Evolutionary conservation across 1,139 yeast genomes (phyloP), one percentile per base, ranked within the genome.

Genomic region (Geotrichum carabidarum): DNA sequence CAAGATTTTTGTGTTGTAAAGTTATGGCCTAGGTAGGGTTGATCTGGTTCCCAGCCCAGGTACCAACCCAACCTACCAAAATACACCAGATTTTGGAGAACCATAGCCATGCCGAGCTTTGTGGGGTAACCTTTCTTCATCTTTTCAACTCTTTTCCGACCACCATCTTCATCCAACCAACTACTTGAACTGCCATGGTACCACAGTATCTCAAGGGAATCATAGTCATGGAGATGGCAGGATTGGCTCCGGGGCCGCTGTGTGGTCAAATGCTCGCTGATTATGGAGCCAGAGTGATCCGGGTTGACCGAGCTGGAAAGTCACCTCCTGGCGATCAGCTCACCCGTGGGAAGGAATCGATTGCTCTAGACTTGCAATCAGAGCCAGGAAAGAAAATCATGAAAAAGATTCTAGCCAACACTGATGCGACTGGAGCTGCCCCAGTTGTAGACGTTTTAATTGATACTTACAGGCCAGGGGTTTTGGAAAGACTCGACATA

Each of bases 221-320:
- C 42, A 57, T 55, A 12, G 59, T 57, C 27, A 42, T 61, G 32
- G 64, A 62, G 47, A 48, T 62, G 30, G 64, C 64, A 15, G 64
- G 64, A 9, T 55, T 62, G 17, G 64, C 64, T 1, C 64, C 64
- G 11, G 64, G 62, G 4, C 64, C 64, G 0, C 54, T 61, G 31
- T 60, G 62, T 36, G 64, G 64, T 27, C 61, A 61, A 35, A 48
- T 62, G 44, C 50, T 70, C 18, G 71, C 74, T 1, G 70, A 69
- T 49, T 70, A 67, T 49, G 74, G 74, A 32, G 74, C 74, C 11
- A 64, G 67, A 18, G 72, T 70, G 5, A 63, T 70, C 14, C 65
- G 71, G 44, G 65, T 70, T 40, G 68, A 63, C 37, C 54, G 63
- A 0, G 41, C 41, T 7, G 17, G 41, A 11, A 11, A 11, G 41